phyloP scores from a whole-genome alignment of 164 flowering plant species.

The Vitis cinerea region DNA sequence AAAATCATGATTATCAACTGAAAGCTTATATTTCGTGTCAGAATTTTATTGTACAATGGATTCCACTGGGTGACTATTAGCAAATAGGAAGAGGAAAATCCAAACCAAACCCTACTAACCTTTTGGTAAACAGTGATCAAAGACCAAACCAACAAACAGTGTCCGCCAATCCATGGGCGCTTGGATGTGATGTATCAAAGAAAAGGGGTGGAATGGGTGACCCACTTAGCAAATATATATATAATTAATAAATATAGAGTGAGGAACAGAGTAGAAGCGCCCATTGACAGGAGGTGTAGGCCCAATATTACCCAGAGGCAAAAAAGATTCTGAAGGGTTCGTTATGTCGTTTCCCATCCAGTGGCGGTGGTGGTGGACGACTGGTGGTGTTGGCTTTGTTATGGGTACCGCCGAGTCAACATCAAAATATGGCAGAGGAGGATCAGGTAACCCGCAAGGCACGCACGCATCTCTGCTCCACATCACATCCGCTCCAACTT shows the following conservation, averaged over 20 bases:
- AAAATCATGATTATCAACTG: no score
- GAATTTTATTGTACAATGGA: no score
- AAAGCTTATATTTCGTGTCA: no score
- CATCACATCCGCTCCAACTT: not conserved
- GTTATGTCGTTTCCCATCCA: conserved; percentile 27
- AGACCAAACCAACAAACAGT: no score
- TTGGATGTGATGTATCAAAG: conserved; percentile 15
- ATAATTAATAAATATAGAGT: no score
- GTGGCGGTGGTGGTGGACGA: conserved; percentile 6
- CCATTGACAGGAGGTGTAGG: not conserved
- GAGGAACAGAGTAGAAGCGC: no score
- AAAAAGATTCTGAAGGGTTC: conserved; percentile 6
- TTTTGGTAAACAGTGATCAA: no score
- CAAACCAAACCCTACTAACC: no score
- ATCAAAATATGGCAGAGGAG: not conserved
- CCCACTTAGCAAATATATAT: no score
- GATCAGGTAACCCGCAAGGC: conserved; percentile 28
- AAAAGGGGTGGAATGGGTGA: no score
- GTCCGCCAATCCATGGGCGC: not conserved
- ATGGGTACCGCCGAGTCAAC: not conserved
- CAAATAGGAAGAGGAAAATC: no score
- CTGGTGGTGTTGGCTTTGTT: not conserved
- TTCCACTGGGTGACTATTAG: no score
- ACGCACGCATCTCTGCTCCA: conserved; percentile 17
- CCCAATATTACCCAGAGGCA: not conserved